Evolutionary conservation across 257 asterid genomes (phyloP).

Genomic region (Solanum etuberosum): DNA sequence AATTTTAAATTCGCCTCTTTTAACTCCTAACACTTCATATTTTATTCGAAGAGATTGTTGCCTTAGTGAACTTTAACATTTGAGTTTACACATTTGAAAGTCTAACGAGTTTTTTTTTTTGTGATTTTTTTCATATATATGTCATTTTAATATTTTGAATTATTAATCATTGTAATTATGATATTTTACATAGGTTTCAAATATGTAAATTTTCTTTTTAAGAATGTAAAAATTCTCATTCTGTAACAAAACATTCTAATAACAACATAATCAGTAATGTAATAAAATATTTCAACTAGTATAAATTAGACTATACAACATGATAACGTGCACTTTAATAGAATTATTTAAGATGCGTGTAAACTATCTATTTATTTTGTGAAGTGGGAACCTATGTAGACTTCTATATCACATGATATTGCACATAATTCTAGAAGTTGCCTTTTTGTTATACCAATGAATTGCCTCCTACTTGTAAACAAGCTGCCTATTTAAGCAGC

Average conservation of each 20-base stretch:
- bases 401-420: neutral
- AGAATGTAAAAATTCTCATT: neutral
- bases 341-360: neutral
- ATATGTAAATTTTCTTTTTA: too few relatives aligned
- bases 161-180: too few relatives aligned
- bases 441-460: neutral
- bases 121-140: too few relatives aligned
- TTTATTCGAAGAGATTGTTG: too few relatives aligned
- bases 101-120: neutral
- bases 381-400: neutral
- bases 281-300: neutral
- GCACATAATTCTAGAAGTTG: neutral
- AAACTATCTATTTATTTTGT: neutral
- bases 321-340: neutral
- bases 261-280: neutral
- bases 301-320: neutral
- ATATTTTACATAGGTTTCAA: too few relatives aligned
- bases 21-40: too few relatives aligned
- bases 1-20: too few relatives aligned
- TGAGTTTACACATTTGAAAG: neutral
- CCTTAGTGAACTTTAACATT: neutral
- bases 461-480: constrained; percentile 9
- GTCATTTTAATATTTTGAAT: too few relatives aligned
- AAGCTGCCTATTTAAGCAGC: constrained; percentile 32
- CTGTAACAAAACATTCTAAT: neutral